Base-by-base conservation (phyloP, 768 basidiomycete species). In the Mycena maculata region DNA sequence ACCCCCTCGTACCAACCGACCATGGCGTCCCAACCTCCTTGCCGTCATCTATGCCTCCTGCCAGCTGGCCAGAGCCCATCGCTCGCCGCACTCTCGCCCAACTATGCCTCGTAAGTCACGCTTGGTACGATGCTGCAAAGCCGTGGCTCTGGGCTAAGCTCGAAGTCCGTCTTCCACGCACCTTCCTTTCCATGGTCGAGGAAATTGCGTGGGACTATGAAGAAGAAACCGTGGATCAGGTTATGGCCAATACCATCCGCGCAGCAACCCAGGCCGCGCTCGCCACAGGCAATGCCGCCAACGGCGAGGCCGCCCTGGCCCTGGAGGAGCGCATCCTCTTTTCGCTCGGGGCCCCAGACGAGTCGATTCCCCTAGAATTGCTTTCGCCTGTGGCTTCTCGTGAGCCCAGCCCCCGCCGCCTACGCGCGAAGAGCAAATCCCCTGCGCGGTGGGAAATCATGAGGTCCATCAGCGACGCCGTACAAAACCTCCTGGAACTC, bases 111-210 rank as follows among this genome's bases (percentile, higher is more conserved):
- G 92, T 94, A 45, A 92, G 89, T 73, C 91, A 83, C 72, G 84
- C 88, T 3, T 95, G 92, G 91, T 88, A 89, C 74, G 86, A 88
- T 30, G 94, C 92, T 1, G 92, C 94, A n/a, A 91, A 90, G 71
- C 93, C 93, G 0, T 95, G 91, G 92, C 81, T 96, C 7, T 96
- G 94, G 93, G 87, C 86, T 63, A 89, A 89, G 65, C 82, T 95
- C 68, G 94, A 95, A 76, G 90, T 96, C 55, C 87, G 92, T 7
- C 86, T 95, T 7, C 94, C 94, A 12, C 86, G 90, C n/a, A 89
- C 87, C 69, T 96, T 94, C 92, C 87, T 96, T 16, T 83, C 92
- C 12, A 84, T 96, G 45, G 86, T 95, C 18, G 92, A 94, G 45
- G 89, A 93, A 72, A 87, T 96, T 36, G 85, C 90, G 1, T 92